Evolutionary conservation across 306 rosid species (phyloP).

Genomic region (Oxytropis ochrocephala): DNA sequence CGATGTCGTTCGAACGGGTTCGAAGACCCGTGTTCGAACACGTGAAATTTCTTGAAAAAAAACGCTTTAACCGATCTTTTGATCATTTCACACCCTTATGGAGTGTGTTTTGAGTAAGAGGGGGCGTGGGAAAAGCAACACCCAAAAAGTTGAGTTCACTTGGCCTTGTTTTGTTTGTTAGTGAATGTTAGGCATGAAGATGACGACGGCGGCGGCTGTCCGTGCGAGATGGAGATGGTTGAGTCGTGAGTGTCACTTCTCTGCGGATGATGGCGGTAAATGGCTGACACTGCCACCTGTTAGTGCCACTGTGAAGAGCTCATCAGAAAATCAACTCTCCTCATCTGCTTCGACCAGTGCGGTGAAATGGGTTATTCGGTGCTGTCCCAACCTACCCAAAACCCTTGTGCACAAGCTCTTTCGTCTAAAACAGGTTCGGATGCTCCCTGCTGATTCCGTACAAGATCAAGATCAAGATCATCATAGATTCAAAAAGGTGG

Average conservation of each 20-base stretch:
- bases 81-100: too few relatives aligned
- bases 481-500: constrained; percentile 48
- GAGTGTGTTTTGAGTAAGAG: too few relatives aligned
- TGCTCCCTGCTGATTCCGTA: constrained; percentile 27
- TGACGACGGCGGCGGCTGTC: neutral
- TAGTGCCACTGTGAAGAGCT: constrained; percentile 17
- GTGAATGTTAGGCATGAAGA: too few relatives aligned
- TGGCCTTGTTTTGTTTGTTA: too few relatives aligned
- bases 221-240: neutral
- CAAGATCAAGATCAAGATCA: neutral
- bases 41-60: too few relatives aligned
- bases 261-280: neutral
- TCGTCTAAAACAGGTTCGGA: constrained; percentile 81
- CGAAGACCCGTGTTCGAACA: too few relatives aligned
- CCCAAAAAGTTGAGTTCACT: too few relatives aligned
- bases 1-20: too few relatives aligned
- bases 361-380: constrained; percentile 64
- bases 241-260: neutral
- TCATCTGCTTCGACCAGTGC: constrained; percentile 38
- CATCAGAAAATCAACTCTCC: constrained; percentile 26
- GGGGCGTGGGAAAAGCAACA: too few relatives aligned
- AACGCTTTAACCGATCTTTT: too few relatives aligned
- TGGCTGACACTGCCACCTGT: constrained; percentile 72
- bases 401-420: constrained; percentile 85
- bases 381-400: constrained; percentile 81